Evolutionary conservation across 352 stramenopile species (phyloP).

Genomic region (Phytophthora nicotianae): DNA sequence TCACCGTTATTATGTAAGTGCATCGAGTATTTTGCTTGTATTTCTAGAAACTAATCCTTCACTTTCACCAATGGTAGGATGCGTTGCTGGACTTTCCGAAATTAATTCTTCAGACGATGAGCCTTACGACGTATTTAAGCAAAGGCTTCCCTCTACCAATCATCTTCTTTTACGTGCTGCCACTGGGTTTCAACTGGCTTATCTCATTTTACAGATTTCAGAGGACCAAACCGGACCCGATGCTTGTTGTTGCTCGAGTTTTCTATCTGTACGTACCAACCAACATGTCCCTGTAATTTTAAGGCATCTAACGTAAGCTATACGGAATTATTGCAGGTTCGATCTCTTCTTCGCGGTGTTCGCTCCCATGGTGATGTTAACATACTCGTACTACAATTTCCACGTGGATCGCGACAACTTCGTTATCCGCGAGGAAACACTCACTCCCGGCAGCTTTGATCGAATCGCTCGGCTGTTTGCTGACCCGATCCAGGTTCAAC

Average conservation of each 20-base stretch:
- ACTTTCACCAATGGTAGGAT: conserved; percentile 17
- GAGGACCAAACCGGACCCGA: conserved; percentile 36
- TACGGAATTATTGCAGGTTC: conserved; percentile 27
- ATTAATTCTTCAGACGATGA: conserved; percentile 49
- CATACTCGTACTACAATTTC: conserved; percentile 49
- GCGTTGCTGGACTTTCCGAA: conserved; percentile 44
- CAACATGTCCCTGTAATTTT: not conserved
- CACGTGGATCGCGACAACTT: conserved; percentile 42
- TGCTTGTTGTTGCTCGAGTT: conserved; percentile 35
- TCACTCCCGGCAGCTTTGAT: conserved; percentile 40
- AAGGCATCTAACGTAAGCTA: not conserved
- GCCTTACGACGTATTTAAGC: conserved; percentile 39
- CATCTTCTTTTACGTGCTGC: conserved; percentile 44
- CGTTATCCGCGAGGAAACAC: conserved; percentile 30
- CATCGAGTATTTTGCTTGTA: not conserved
- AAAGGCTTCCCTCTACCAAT: conserved; percentile 50
- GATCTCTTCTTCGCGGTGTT: conserved; percentile 63
- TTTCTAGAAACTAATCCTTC: not conserved
- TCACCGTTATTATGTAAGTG: conserved; percentile 47
- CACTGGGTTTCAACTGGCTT: conserved; percentile 48
- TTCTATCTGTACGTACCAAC: conserved; percentile 46
- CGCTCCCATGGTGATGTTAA: conserved; percentile 48
- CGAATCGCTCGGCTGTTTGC: conserved; percentile 42
- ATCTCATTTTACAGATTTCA: conserved; percentile 61
- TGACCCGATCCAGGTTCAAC: conserved; percentile 41